phyloP scores from a whole-genome alignment of 345 rosid species.

The Populus alba region DNA sequence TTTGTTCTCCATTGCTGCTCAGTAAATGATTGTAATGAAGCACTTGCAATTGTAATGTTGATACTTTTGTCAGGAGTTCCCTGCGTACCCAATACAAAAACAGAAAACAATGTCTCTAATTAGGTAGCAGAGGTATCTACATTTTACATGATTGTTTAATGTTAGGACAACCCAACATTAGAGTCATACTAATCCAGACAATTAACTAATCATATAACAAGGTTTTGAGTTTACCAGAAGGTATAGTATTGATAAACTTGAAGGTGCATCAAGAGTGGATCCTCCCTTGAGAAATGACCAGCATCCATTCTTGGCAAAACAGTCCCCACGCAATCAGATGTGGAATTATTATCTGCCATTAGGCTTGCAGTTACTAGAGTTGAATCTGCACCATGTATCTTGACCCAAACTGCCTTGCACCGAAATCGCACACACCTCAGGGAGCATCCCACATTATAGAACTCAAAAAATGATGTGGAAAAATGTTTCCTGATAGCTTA shows the following conservation, averaged over 20 bases:
- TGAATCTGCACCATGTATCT: constrained; percentile 46
- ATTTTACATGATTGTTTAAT: background rate
- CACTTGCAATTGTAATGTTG: constrained; percentile 39
- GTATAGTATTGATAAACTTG: constrained; percentile 40
- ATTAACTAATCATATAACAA: background rate
- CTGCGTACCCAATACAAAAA: constrained; percentile 27
- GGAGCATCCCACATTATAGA: background rate
- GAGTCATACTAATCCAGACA: background rate
- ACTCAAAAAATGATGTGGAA: background rate
- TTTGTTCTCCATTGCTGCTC: constrained; percentile 62
- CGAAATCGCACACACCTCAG: background rate
- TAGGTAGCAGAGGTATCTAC: background rate
- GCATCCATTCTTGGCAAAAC: constrained; percentile 63
- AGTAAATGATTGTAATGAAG: constrained; percentile 71
- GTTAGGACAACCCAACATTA: background rate
- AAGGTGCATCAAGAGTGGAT: constrained; percentile 53
- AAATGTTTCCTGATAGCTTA: background rate
- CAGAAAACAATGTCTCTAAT: background rate
- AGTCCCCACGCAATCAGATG: constrained; percentile 57
- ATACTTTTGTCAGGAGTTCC: constrained; percentile 32
- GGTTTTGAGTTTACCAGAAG: constrained; percentile 45
- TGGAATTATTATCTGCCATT: constrained; percentile 42
- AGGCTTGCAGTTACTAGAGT: constrained; percentile 62
- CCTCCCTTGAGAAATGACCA: constrained; percentile 99
- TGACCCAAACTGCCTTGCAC: constrained; percentile 59